Conservation (phyloP, 179 eudicot genomes). For the Sideroxylon spinosum region DNA sequence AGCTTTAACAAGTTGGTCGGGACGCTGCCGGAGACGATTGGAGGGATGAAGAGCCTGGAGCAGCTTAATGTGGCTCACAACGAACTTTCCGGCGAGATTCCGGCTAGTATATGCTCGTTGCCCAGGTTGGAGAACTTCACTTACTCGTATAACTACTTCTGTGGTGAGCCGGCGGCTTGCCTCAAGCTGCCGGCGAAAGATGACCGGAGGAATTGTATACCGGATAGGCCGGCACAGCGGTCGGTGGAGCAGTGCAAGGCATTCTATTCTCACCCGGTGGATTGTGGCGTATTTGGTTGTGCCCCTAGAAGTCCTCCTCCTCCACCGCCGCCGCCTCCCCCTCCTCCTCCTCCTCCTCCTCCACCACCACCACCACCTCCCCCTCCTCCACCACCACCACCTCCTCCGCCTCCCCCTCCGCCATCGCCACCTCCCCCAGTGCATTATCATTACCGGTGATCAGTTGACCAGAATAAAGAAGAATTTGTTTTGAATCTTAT, state of each 20-base stretch:
- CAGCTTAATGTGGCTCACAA: conserved; percentile 45
- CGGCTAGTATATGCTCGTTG: conserved; percentile 39
- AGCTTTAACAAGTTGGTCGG: conserved; percentile 35
- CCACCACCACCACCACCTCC: not conserved
- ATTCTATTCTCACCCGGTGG: conserved; percentile 34
- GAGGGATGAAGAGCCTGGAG: conserved; percentile 38
- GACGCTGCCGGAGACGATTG: conserved; percentile 33
- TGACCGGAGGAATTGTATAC: conserved; percentile 44
- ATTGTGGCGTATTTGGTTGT: conserved; percentile 35
- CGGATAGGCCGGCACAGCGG: conserved; percentile 39
- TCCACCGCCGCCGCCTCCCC: conserved; percentile 21
- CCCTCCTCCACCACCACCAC: not conserved
- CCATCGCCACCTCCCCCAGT: not conserved
- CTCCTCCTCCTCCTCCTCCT: not conserved
- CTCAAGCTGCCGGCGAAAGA: conserved; percentile 26
- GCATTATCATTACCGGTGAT: not conserved
- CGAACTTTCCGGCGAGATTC: conserved; percentile 34
- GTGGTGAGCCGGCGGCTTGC: conserved; percentile 24
- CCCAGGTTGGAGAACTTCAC: conserved; percentile 42
- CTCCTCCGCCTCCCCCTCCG: not conserved
- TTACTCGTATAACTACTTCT: conserved; percentile 39
- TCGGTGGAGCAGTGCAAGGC: conserved; percentile 38
- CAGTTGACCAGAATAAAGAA: not conserved
- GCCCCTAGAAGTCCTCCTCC: conserved; percentile 3
- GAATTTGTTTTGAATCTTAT: not conserved